phyloP scores from a whole-genome alignment of 1,284 basidiomycete genomes.

The Puccinia horiana region DNA sequence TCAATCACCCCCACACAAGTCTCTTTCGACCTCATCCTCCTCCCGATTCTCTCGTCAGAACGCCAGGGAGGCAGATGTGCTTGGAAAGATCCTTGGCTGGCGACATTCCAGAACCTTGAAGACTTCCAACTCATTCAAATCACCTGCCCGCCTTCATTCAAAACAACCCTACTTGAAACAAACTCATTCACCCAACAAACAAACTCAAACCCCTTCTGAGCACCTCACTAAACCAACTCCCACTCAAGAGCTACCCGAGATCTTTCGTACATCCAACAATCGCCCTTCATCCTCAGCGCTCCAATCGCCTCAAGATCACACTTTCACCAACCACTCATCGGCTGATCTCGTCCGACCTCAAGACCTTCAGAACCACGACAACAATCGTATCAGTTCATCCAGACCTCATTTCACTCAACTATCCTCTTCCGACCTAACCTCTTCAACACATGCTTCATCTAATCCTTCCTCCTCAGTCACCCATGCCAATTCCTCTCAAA shows the following conservation, averaged over 20 bases:
- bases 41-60: neutral
- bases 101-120: conserved; percentile 27
- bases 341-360: neutral
- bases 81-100: conserved; percentile 55
- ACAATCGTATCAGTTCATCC: neutral
- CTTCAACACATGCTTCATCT: conserved; percentile 6
- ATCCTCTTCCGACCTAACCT: neutral
- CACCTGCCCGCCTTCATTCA: neutral
- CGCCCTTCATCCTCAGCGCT: neutral
- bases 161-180: neutral
- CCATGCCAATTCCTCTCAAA: conserved; percentile 4
- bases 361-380: neutral
- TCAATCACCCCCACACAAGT: neutral
- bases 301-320: neutral
- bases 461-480: conserved; percentile 17
- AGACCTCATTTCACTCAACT: neutral
- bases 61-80: conserved; percentile 52
- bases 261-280: conserved; percentile 25
- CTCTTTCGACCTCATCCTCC: neutral
- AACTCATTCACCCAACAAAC: neutral
- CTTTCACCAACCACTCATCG: neutral
- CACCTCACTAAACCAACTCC: conserved; percentile 6
- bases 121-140: conserved; percentile 6
- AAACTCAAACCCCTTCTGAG: neutral
- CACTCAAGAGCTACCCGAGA: conserved; percentile 11